A percentile compares a stretch with the other conserved stretches of the same genome.
These are phyloP conservation scores for Mitragyna speciosa DNA, from an alignment of 257 asterid species.

Conservation along the genomic window DNA sequence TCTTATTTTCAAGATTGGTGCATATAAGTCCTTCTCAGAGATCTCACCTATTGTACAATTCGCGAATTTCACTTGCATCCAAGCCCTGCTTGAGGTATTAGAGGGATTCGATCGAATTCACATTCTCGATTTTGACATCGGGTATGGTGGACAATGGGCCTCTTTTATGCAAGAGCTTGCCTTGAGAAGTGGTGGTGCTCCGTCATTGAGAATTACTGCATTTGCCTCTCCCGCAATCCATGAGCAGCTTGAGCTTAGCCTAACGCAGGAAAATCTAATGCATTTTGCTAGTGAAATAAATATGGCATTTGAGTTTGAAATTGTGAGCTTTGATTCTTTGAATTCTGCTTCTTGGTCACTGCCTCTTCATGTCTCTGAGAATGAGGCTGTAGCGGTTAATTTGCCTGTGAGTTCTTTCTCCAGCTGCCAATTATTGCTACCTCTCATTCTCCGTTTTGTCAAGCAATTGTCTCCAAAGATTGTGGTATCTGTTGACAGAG, in stretches of 20 bases:
- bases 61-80: slow-evolving; percentile 85
- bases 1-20: slow-evolving; percentile 77
- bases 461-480: slow-evolving; percentile 76
- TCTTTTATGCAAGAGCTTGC: slow-evolving; percentile 98
- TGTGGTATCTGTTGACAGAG: slow-evolving; percentile 83
- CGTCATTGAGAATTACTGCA: slow-evolving; percentile 70
- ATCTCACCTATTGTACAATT: slow-evolving; percentile 84
- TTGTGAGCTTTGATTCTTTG: slow-evolving; percentile 55
- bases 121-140: slow-evolving; percentile 82
- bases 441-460: slow-evolving; percentile 70
- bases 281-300: slow-evolving; percentile 73
- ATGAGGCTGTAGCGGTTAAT: slow-evolving; percentile 75
- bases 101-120: slow-evolving; percentile 74
- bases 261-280: slow-evolving; percentile 71
- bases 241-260: slow-evolving; percentile 75
- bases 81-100: slow-evolving; percentile 76
- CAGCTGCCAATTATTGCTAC: slow-evolving; percentile 45
- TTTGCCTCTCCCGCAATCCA: slow-evolving; percentile 67
- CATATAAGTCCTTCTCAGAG: slow-evolving; percentile 87
- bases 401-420: slow-evolving; percentile 68
- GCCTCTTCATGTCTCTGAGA: slow-evolving; percentile 43
- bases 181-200: slow-evolving; percentile 53
- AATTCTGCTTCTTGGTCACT: slow-evolving; percentile 64
- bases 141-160: slow-evolving; percentile 96
- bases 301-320: slow-evolving; percentile 69